Evolutionary conservation across 225 moss, liverwort and hornwort genomes (phyloP).

Genomic region (Anthoceros angustus): DNA sequence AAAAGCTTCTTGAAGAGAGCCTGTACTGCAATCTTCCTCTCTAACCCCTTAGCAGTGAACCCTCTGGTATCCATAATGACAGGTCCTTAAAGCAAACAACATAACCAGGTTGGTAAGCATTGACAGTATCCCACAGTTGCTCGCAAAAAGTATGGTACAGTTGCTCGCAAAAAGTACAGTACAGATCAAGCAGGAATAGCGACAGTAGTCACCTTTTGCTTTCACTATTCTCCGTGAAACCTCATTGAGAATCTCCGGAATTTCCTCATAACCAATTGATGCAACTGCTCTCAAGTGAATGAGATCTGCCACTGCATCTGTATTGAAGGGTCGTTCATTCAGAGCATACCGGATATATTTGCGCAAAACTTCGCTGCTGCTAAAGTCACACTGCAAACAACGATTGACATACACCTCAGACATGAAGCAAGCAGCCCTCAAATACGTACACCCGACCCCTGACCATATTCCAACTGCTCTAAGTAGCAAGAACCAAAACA

Average conservation of each 20-base stretch:
- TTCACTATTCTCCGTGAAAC: constrained; percentile 88
- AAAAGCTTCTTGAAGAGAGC: constrained; percentile 87
- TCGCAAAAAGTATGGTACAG: not conserved
- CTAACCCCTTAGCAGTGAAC: constrained; percentile 87
- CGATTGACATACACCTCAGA: constrained; percentile 4
- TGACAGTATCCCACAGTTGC: not conserved
- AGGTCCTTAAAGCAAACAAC: constrained; percentile 32
- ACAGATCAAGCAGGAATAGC: not conserved
- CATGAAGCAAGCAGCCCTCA: not conserved
- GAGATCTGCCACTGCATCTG: constrained; percentile 74
- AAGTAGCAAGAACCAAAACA: not conserved
- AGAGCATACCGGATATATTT: constrained; percentile 86
- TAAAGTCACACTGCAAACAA: constrained; percentile 51
- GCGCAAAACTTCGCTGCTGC: constrained; percentile 51
- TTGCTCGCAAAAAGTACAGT: not conserved
- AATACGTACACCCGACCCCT: not conserved
- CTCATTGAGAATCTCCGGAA: constrained; percentile 77
- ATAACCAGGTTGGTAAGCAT: not conserved
- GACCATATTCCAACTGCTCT: too few species aligned
- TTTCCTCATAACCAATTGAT: constrained; percentile 43
- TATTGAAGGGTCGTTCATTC: constrained; percentile 84
- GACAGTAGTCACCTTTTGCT: constrained; percentile 40
- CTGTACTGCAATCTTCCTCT: constrained; percentile 95
- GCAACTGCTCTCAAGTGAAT: constrained; percentile 81
- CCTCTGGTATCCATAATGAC: constrained; percentile 85